Evolutionary conservation across 352 stramenopile genomes (phyloP).

Genomic region (Globisporangium nodosum): DNA sequence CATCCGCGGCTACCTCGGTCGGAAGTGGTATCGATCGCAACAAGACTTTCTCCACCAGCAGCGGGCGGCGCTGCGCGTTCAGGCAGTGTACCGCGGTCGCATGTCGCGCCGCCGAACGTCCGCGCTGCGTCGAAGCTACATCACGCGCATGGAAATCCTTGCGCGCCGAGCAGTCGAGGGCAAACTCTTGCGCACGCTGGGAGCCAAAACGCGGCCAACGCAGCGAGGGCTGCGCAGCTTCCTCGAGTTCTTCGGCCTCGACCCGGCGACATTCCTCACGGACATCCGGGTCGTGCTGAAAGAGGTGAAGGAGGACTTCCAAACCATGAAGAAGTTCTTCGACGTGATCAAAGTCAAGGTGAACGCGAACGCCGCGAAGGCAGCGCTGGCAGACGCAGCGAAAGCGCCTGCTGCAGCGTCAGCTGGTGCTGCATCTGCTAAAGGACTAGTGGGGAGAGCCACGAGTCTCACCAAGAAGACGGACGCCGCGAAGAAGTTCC

Average conservation of each 20-base stretch:
- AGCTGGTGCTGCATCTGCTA: not conserved
- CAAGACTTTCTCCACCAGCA: constrained; percentile 44
- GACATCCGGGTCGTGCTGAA: constrained; percentile 55
- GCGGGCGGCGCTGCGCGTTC: constrained; percentile 43
- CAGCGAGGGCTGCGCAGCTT: constrained; percentile 62
- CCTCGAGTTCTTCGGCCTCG: constrained; percentile 69
- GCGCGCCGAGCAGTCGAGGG: constrained; percentile 54
- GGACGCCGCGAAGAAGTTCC: constrained; percentile 46
- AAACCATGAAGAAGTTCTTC: constrained; percentile 57
- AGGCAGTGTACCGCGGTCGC: constrained; percentile 67
- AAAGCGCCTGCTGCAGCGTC: constrained; percentile 4
- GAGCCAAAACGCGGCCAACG: constrained; percentile 46
- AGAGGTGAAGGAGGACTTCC: constrained; percentile 70
- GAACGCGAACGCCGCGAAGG: constrained; percentile 24
- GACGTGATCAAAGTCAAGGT: constrained; percentile 52
- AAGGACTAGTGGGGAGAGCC: not conserved
- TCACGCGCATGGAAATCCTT: constrained; percentile 75
- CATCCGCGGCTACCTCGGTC: constrained; percentile 47
- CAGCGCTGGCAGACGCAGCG: constrained; percentile 11
- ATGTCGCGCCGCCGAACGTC: constrained; percentile 59
- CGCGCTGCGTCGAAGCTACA: constrained; percentile 63
- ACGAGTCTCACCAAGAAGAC: constrained; percentile 31
- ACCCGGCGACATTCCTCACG: constrained; percentile 67
- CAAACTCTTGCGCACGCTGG: constrained; percentile 48
- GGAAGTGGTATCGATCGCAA: constrained; percentile 50